These are phyloP conservation scores for Sporisorium graminicola DNA, from an alignment of 1,284 basidiomycete genomes.

Conservation along the genomic window DNA sequence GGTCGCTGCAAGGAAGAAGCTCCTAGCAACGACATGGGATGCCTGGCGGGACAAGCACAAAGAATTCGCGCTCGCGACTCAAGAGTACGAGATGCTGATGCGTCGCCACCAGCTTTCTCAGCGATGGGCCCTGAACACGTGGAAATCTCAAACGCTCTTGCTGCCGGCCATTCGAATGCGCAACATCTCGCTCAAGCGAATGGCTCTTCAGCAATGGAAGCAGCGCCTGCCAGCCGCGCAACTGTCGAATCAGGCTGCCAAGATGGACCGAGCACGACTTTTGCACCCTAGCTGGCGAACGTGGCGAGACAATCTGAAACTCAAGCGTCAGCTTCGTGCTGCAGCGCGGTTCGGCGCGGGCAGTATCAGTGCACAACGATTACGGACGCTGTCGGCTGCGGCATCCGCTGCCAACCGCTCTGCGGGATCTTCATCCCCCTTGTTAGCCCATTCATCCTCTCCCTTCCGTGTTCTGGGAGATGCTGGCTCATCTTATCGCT, in stretches of 20 bases:
- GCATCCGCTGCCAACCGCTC: conserved; percentile 30
- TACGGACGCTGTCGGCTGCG: conserved; percentile 36
- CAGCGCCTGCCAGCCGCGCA: conserved; percentile 26
- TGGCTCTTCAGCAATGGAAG: conserved; percentile 27
- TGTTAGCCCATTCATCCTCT: conserved; percentile 12
- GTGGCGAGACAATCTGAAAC: conserved; percentile 15
- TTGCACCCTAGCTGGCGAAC: conserved; percentile 11
- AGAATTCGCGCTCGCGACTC: conserved; percentile 28
- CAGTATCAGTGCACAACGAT: conserved; percentile 15
- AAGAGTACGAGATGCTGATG: conserved; percentile 52
- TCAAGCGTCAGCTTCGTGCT: conserved; percentile 26
- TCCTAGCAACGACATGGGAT: conserved; percentile 8
- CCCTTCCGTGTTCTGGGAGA: conserved; percentile 10
- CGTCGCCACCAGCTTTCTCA: conserved; percentile 38
- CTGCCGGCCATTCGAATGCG: conserved; percentile 51
- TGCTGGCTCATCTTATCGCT: background rate
- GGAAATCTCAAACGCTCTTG: conserved; percentile 33
- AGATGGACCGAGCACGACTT: background rate
- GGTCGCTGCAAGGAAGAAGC: background rate
- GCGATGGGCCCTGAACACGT: conserved; percentile 19
- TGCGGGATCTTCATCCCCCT: conserved; percentile 25
- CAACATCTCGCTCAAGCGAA: conserved; percentile 31
- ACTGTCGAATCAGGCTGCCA: conserved; percentile 18
- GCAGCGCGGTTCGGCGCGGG: conserved; percentile 39
- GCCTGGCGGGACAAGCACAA: conserved; percentile 36